Percentiles rank a stretch among this genome's conserved stretches.
Evolutionary conservation across 768 basidiomycete species (phyloP).

Genomic region (Boletus subcaerulescens): DNA sequence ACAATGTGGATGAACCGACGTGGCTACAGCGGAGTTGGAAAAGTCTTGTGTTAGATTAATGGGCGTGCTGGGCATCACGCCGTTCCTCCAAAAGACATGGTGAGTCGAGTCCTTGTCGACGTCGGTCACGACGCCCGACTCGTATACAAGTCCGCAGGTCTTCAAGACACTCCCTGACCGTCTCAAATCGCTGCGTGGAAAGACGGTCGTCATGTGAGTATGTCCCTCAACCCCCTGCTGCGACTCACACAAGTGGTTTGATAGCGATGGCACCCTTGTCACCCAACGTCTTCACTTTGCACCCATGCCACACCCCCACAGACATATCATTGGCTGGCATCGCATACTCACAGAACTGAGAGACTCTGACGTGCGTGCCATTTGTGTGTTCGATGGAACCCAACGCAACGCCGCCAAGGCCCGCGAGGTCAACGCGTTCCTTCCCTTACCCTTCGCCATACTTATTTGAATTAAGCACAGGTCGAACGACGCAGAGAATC

Average conservation of each 20-base stretch:
- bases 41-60: slow-evolving; percentile 34
- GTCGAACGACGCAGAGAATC: slow-evolving; percentile 51
- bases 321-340: slow-evolving; percentile 81
- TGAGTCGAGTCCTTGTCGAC: slow-evolving; percentile 25
- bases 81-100: slow-evolving; percentile 69
- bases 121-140: background rate
- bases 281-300: slow-evolving; percentile 81
- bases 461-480: slow-evolving; percentile 34
- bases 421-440: slow-evolving; percentile 51
- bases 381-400: slow-evolving; percentile 82
- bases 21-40: slow-evolving; percentile 32
- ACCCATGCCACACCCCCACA: slow-evolving; percentile 55
- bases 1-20: slow-evolving; percentile 9
- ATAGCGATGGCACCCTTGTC: slow-evolving; percentile 81
- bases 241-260: background rate
- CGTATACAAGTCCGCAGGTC: slow-evolving; percentile 53
- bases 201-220: slow-evolving; percentile 70
- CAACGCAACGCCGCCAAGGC: slow-evolving; percentile 65
- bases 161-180: slow-evolving; percentile 63
- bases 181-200: slow-evolving; percentile 57
- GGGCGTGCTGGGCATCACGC: slow-evolving; percentile 70
- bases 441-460: background rate
- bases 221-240: background rate
- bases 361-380: slow-evolving; percentile 51
- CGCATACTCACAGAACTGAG: slow-evolving; percentile 61